Evolutionary conservation across 345 rosid species (phyloP).

Genomic region (Populus euphratica): DNA sequence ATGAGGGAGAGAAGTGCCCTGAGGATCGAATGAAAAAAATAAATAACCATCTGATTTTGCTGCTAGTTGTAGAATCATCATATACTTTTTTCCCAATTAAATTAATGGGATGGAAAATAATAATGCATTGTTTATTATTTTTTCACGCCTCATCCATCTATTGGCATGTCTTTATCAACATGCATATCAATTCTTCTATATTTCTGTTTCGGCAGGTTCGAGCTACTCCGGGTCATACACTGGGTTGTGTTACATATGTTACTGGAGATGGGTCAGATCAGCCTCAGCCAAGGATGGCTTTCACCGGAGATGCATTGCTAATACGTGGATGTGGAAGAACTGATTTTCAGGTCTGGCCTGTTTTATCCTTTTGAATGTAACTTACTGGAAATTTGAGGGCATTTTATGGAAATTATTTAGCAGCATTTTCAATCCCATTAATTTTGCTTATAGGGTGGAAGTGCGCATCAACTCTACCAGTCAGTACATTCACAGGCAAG

Average conservation of each 20-base stretch:
- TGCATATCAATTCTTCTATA: background rate
- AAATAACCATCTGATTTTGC: background rate
- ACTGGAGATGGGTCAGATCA: slow-evolving; percentile 79
- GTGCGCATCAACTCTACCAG: slow-evolving; percentile 68
- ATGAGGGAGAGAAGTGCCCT: background rate
- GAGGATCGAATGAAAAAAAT: background rate
- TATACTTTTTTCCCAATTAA: background rate
- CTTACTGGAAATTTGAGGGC: background rate
- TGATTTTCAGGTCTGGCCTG: slow-evolving; percentile 74
- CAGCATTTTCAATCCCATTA: background rate
- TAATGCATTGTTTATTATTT: background rate
- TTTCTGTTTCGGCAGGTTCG: slow-evolving; percentile 44
- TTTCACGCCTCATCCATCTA: background rate
- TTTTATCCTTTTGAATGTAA: background rate
- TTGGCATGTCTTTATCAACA: background rate
- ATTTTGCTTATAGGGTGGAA: slow-evolving; percentile 63
- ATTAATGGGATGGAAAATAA: background rate
- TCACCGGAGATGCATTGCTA: slow-evolving; percentile 85
- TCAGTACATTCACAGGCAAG: slow-evolving; percentile 95
- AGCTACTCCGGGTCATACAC: slow-evolving; percentile 91
- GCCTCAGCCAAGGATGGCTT: slow-evolving; percentile 88
- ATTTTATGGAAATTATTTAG: background rate
- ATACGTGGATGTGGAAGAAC: slow-evolving; percentile 98
- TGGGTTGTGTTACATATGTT: slow-evolving; percentile 89
- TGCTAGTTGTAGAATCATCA: background rate